Conservation (phyloP, 495 filamentous ascomycete genomes). For the Hypoxylon crocopeplum region DNA sequence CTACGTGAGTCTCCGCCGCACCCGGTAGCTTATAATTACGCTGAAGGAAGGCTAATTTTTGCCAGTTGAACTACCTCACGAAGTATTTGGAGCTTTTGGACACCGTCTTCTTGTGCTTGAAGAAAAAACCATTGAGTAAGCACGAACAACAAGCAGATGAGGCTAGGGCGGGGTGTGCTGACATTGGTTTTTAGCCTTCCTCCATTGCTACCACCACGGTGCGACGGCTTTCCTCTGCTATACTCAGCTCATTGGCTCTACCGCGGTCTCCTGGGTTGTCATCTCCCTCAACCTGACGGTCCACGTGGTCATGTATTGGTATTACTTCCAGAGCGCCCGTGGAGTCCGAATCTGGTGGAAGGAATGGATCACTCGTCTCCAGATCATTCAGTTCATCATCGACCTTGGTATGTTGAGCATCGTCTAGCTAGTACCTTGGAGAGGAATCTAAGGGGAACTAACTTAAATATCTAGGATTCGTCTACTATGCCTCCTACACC, state of each 20-base stretch:
- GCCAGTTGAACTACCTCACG: constrained; percentile 80
- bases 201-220: constrained; percentile 87
- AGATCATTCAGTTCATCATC: constrained; percentile 83
- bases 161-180: no score
- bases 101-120: constrained; percentile 81
- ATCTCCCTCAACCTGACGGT: constrained; percentile 81
- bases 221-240: constrained; percentile 86
- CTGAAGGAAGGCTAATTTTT: constrained; percentile 40
- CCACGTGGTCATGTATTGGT: constrained; percentile 79
- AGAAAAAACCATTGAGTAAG: constrained; percentile 86
- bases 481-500: constrained; percentile 95
- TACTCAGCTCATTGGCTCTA: constrained; percentile 79
- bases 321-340: constrained; percentile 85
- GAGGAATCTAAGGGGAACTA: constrained; percentile 9
- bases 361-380: constrained; percentile 86
- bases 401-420: constrained; percentile 69
- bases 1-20: constrained; percentile 64
- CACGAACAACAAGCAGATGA: background rate
- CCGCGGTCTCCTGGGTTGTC: constrained; percentile 79
- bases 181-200: constrained; percentile 72
- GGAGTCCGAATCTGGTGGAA: constrained; percentile 89
- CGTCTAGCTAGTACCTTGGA: background rate
- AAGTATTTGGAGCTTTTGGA: constrained; percentile 84
- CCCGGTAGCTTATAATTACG: background rate
- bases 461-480: constrained; percentile 66